Percentiles rank a stretch among this genome's conserved stretches.
Evolutionary conservation across 306 rosid species (phyloP).

Genomic region (Fagus crenata): DNA sequence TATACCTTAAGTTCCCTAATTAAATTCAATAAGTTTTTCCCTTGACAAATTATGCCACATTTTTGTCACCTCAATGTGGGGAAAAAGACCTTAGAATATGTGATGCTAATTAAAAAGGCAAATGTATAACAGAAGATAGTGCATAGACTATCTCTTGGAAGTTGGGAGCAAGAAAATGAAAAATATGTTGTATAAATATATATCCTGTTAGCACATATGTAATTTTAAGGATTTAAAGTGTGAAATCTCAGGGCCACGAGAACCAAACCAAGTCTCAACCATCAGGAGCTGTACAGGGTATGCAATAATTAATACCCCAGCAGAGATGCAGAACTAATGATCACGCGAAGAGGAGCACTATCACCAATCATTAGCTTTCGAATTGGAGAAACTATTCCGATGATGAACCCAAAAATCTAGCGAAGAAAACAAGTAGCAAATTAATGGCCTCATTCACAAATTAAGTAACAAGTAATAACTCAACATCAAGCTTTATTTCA

Average conservation of each 20-base stretch:
- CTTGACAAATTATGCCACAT: no score
- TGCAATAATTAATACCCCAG: conserved; percentile 37
- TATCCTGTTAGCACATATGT: not conserved
- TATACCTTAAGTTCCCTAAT: no score
- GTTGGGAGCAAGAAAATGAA: not conserved
- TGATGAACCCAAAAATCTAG: conserved; percentile 45
- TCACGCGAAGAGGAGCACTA: conserved; percentile 36
- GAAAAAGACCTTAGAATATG: not conserved
- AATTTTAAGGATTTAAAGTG: not conserved
- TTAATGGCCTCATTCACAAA: not conserved
- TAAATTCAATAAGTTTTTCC: no score
- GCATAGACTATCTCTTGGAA: not conserved
- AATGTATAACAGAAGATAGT: no score
- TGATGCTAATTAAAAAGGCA: not conserved
- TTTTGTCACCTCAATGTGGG: not conserved
- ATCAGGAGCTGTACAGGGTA: not conserved
- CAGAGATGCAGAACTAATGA: conserved; percentile 38
- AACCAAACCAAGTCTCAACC: not conserved
- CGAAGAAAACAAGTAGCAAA: not conserved
- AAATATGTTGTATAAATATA: not conserved
- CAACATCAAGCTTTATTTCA: not conserved
- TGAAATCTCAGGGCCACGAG: not conserved
- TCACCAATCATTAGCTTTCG: conserved; percentile 31
- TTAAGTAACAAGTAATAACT: not conserved
- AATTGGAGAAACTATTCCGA: conserved; percentile 40